Evolutionary conservation across 257 asterid species (phyloP), one percentile per base, ranked within the genome.

Genomic region (Capsicum chinense): DNA sequence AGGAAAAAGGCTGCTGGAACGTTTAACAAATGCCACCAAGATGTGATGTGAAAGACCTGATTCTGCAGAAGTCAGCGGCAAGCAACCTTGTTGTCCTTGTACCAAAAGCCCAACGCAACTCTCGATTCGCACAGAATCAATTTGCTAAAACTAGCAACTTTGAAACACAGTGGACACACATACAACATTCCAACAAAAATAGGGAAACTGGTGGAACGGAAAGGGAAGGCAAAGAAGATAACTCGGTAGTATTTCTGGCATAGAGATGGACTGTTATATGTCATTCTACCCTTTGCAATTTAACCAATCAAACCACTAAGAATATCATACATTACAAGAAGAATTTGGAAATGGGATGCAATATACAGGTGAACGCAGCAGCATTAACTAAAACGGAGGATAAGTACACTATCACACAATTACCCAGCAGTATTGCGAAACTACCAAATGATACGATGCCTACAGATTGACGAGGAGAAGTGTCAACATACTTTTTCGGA

Each of bases 371-470:
- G 0, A 76, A 52, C 21, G 47, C 26, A 26, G 6, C 44, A 12
- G 48, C 63, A 14, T 76, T 17, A 76, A 9, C 63, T 9, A 76
- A 54, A 52, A 26, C 14, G 81, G 48, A 52, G 9, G 13, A 76
- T 2, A 78, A 78, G 48, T 15, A 78, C 3, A 78, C 64, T 5
- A 54, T 78, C 82, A 78, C 14, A 54, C 81, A 26, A 52, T 78
- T 14, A 78, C 26, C 48, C 64, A 14, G 47, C 21, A 54, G 50
- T 44, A 74, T 50, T 54, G 15, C 14, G 9, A 2, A 50, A 52
- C 82, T 78, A 33, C 26, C 64, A 78, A 54, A 54, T 8, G 81
- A 9, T 13, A 52, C 7, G 4, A 76, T 14, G 48, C 33, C 54
- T 33, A 12, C 0, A 52, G 48, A 13, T 76, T 52, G 81, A 26